These are phyloP conservation scores for Mycena albidolilacea DNA, from an alignment of 768 basidiomycete genomes.

Conservation along the genomic window DNA sequence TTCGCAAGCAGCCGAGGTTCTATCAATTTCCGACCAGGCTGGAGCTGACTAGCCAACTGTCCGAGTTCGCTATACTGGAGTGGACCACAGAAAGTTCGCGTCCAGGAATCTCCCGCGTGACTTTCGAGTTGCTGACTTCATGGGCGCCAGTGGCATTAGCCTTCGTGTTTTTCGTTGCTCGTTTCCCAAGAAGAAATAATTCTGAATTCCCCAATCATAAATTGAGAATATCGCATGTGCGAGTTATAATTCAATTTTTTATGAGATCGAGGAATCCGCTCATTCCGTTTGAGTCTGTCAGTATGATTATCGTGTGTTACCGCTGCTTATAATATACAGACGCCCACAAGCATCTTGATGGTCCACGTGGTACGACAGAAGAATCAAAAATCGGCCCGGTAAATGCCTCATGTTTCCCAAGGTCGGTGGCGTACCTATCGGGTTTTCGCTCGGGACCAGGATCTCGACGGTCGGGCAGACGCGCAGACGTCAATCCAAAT, in stretches of 20 bases:
- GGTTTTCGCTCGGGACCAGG: not conserved
- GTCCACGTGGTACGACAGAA: constrained; percentile 35
- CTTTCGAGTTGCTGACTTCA: not conserved
- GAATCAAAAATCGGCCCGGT: constrained; percentile 30
- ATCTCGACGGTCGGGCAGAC: constrained; percentile 19
- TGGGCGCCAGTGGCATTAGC: not conserved
- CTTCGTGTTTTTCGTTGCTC: not conserved
- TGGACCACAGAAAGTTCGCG: not conserved
- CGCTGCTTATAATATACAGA: constrained; percentile 5
- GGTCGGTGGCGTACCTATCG: constrained; percentile 7
- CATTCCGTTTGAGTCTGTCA: not conserved
- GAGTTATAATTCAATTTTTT: not conserved
- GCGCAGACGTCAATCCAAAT: constrained; percentile 16
- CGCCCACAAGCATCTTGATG: constrained; percentile 33
- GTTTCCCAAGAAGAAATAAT: not conserved
- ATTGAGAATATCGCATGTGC: not conserved
- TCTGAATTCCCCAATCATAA: not conserved
- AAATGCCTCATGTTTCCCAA: constrained; percentile 34
- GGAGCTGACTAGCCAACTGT: not conserved
- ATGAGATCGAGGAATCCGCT: not conserved
- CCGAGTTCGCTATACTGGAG: not conserved
- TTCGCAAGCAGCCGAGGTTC: too few relatives aligned
- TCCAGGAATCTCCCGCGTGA: constrained; percentile 14
- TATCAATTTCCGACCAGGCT: not conserved
- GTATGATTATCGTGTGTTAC: constrained; percentile 21